Base-by-base conservation (phyloP, 2,329 filamentous ascomycete species). In the Bipolaris gigantea region DNA sequence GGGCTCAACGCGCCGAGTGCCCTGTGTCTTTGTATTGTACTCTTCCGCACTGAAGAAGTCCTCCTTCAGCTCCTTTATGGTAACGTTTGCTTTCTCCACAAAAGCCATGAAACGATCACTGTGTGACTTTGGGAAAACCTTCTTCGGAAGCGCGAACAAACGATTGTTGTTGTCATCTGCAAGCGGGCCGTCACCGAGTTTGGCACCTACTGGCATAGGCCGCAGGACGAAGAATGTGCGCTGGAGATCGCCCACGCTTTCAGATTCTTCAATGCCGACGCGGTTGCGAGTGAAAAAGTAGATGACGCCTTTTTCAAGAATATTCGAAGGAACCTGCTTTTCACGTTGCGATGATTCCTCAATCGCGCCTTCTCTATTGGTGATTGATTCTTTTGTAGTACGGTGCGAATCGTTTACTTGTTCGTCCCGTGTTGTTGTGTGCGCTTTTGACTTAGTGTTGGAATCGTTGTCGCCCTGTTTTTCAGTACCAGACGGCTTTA, bases 211-310 rank as follows among this genome's bases (percentile, higher is more conserved):
- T 0, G 83, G 84, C 4, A 93, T 77, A 0, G 91, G 91, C 0
- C 89, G 85, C 4, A 96, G 81, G 13, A 96, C 82, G 65, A 96
- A 86, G 76, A 88, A 93, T 58, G 83, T 91, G 44, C 90, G 87
- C 38, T 89, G 85, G 44, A 96, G 83, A 48, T 96, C 91, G 36
- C 82, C 76, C 1, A 93, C 79, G 41, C 82, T 81, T 16, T 87
- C 81, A 0, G 90, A 87, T 6, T 89, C 81, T 4, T 90, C 84
- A 23, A 89, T 81, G 46, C 85, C 84, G 34, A 96, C 89, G 11
- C 90, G 86, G 7, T 86, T 85, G 16, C 92, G 87, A 65, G 89
- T 88, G 79, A 96, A 95, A 81, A 96, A 96, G 79, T 96, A 96
- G 62, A 96, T 86, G 63, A 94, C 83, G 3, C 92, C 92, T 67